Base-by-base conservation (phyloP, 1,284 basidiomycete genomes). In the Polyporus tsugae region DNA sequence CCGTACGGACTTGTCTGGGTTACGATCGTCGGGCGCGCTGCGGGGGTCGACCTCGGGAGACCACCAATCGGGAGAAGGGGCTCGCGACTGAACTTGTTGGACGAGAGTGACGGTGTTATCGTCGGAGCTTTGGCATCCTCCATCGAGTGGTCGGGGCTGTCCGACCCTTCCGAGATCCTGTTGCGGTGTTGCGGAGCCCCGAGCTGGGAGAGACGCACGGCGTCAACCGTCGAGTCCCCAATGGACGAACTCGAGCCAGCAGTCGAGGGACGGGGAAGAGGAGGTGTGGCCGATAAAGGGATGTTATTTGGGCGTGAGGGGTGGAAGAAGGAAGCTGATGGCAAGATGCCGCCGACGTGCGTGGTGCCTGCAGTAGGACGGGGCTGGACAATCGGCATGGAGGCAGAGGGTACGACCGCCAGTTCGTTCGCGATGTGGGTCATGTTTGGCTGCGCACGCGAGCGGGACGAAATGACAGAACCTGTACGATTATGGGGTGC, bases 251-350 rank as follows among this genome's bases (percentile, higher is more conserved):
- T 70, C 22, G 76, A 75, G 19, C 73, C 77, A 13, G 75, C 72
- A 64, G 82, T 83, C 2, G 82, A 78, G 22, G 80, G 79, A 39
- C 78, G 79, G 39, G 82, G 79, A 62, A 75, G 70, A 22, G 76
- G 73, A 41, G 78, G 75, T 46, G 73, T 71, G 49, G 75, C 74
- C 53, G 77, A 70, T 39, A 77, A 63, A 62, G 75, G 83, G 72
- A 62, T 81, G 60, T 83, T 83, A 38, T 77, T 79, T 0, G 89
- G 91, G 62, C 88, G 83, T 11, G 87, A 86, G 5, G 92, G 91
- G 36, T 84, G 86, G 75, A 93, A 94, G 80, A 94, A 93, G 6
- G 89, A 89, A 11, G 90, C 86, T 22, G 92, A 87, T 33, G 92
- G 91, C 65, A 89, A 87, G 25, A 93, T 90, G 36, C 91, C 92